Percentiles rank a stretch among this genome's conserved stretches.
Evolutionary conservation across 352 stramenopile species (phyloP).

Genomic region (Globisporangium barbulae): DNA sequence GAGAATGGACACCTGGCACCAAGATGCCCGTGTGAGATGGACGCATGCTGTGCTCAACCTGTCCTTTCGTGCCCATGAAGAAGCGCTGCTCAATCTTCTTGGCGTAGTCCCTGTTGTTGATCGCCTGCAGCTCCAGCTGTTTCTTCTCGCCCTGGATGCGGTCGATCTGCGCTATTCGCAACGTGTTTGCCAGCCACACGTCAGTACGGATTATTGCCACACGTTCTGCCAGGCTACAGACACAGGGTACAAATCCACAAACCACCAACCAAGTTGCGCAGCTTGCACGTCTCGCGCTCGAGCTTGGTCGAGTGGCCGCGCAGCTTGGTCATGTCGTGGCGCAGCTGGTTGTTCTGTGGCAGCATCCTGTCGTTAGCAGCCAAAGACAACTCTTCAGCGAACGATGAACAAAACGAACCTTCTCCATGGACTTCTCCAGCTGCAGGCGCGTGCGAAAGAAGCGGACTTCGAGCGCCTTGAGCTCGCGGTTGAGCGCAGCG

Average conservation of each 20-base stretch:
- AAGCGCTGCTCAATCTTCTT: conserved; percentile 86
- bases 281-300: conserved; percentile 60
- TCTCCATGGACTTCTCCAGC: conserved; percentile 64
- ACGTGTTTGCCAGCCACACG: neutral
- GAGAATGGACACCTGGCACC: too few species aligned
- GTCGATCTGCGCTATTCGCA: conserved; percentile 43
- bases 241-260: neutral
- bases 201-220: neutral
- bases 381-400: too few species aligned
- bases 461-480: conserved; percentile 68
- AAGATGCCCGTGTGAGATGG: neutral
- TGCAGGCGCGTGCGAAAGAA: conserved; percentile 76
- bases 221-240: neutral
- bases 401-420: conserved; percentile 25
- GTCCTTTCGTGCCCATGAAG: conserved; percentile 68
- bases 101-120: conserved; percentile 77
- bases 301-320: conserved; percentile 31
- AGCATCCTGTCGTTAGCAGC: neutral
- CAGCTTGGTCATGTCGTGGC: conserved; percentile 48
- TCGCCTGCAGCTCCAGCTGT: conserved; percentile 76
- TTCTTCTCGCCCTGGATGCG: conserved; percentile 74
- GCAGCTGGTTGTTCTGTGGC: conserved; percentile 51
- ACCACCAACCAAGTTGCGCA: conserved; percentile 46
- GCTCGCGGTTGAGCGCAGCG: conserved; percentile 57
- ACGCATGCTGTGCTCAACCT: conserved; percentile 12